Base-by-base conservation (phyloP, 2,329 filamentous ascomycete genomes). In the Penicillium freii region DNA sequence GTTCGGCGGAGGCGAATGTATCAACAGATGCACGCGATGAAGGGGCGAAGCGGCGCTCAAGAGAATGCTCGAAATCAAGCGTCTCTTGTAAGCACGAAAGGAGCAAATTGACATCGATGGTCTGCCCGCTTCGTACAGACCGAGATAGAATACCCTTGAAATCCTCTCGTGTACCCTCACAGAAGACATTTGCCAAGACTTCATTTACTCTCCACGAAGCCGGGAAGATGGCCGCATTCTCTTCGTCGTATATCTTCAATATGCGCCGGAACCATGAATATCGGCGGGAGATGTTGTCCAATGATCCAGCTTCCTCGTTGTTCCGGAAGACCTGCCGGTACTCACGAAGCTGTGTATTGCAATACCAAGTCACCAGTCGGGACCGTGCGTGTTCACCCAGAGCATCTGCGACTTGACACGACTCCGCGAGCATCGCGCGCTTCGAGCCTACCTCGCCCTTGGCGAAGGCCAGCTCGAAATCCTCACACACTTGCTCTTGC, bases 241-340 rank as follows among this genome's bases (percentile, higher is more conserved):
- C 93, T 45, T 95, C 89, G 68, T 99, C 94, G 73, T 97, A 95
- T 1, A 89, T 91, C 80, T 96, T 96, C 75, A 97, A 82, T 84
- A 93, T 96, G 61, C 95, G 86, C 73, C 90, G 91, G 76, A 97
- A 96, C 94, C 94, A 99, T 6, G 92, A 89, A 73, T 97, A 99
- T 62, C 94, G 82, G 60, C 94, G 84, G 5, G 92, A 91, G 59
- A 99, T 99, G 69, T 99, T 99, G 80, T 99, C 94, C 71, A 99
- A 77, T 59, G 88, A 96, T 7, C 93, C 94, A 5, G 94, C 94
- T 78, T 99, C 94, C 71, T 99, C 94, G 69, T 94, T 97, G 38
- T 93, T 93, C 40, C 92, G 85, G 75, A 99, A 99, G 0, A 99
- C 91, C 70, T 96, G 91, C 51, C 94, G 85, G 72, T 99, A 99